These are phyloP conservation scores for Zygosaccharomyces rouxii DNA, from an alignment of 805 yeast species.

Conservation along the genomic window DNA sequence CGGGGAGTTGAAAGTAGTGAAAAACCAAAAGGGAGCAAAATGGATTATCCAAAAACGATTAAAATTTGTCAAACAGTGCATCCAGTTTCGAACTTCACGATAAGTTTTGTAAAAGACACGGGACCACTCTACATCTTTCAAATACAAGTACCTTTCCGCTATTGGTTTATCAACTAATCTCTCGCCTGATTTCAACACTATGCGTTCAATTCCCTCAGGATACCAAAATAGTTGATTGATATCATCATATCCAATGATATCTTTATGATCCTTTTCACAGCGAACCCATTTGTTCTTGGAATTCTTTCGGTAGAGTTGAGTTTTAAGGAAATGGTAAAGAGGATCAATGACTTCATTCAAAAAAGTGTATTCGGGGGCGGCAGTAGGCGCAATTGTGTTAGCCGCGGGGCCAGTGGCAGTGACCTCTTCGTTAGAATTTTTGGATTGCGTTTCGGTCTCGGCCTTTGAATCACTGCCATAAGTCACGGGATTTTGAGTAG, in stretches of 20 bases:
- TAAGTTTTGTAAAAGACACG: conserved; percentile 70
- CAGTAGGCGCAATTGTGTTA: not conserved
- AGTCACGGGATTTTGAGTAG: conserved; percentile 31
- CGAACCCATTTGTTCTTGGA: conserved; percentile 52
- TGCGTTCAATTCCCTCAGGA: conserved; percentile 57
- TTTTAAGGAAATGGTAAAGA: conserved; percentile 58
- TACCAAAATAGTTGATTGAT: conserved; percentile 88
- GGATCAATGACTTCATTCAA: conserved; percentile 74
- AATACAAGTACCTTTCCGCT: conserved; percentile 49
- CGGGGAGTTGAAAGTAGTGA: conserved; percentile 63
- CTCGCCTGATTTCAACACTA: conserved; percentile 44
- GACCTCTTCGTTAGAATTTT: conserved; percentile 41
- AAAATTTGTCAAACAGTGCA: conserved; percentile 67
- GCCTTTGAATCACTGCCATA: not conserved
- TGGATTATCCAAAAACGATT: conserved; percentile 79
- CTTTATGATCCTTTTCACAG: conserved; percentile 67
- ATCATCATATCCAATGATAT: conserved; percentile 82
- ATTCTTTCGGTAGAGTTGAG: conserved; percentile 53
- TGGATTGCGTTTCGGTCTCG: not conserved
- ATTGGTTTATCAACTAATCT: conserved; percentile 51
- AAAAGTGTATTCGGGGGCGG: conserved; percentile 44
- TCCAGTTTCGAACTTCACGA: conserved; percentile 70
- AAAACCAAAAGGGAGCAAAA: conserved; percentile 70
- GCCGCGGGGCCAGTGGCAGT: not conserved
- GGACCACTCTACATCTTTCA: conserved; percentile 61